Conservation (phyloP, 2,329 filamentous ascomycete genomes). For the Curvularia lunata region DNA sequence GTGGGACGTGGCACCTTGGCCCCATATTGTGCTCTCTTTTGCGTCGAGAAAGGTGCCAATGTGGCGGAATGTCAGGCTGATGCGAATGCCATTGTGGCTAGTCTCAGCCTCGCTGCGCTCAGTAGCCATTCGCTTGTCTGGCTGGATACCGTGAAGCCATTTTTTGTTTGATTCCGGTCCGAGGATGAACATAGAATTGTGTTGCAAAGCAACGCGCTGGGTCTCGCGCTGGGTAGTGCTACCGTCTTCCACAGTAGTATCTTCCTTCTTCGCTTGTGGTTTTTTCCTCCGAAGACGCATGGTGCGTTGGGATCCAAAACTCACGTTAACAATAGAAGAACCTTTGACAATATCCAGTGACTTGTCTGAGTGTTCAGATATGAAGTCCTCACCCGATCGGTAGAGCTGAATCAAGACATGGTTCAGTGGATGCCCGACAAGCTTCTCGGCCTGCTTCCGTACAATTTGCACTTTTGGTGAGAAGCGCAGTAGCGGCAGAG, state of each 20-base stretch:
- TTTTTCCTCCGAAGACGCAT: slow-evolving; percentile 91
- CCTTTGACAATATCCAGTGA: slow-evolving; percentile 84
- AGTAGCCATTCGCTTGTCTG: slow-evolving; percentile 74
- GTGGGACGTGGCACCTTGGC: slow-evolving; percentile 83
- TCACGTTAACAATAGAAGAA: slow-evolving; percentile 90
- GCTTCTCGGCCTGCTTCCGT: slow-evolving; percentile 70
- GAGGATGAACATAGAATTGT: slow-evolving; percentile 87
- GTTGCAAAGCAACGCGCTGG: slow-evolving; percentile 76
- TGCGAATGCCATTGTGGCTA: slow-evolving; percentile 76
- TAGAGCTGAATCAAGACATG: slow-evolving; percentile 94
- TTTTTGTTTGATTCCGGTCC: slow-evolving; percentile 80
- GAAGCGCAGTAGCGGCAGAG: slow-evolving; percentile 77
- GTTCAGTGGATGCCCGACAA: slow-evolving; percentile 81
- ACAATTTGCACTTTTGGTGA: slow-evolving; percentile 74
- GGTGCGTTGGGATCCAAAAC: slow-evolving; percentile 86
- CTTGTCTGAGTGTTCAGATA: slow-evolving; percentile 97
- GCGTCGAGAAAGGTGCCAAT: slow-evolving; percentile 84
- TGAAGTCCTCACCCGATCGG: slow-evolving; percentile 85
- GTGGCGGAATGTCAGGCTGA: slow-evolving; percentile 87
- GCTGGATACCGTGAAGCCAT: slow-evolving; percentile 91
- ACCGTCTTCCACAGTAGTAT: slow-evolving; percentile 33
- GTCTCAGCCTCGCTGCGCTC: slow-evolving; percentile 75
- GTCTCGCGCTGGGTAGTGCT: slow-evolving; percentile 54
- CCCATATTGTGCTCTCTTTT: slow-evolving; percentile 77
- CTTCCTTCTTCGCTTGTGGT: slow-evolving; percentile 18